phyloP scores from a whole-genome alignment of 2,329 filamentous ascomycete species.

The Aspergillus sp. region DNA sequence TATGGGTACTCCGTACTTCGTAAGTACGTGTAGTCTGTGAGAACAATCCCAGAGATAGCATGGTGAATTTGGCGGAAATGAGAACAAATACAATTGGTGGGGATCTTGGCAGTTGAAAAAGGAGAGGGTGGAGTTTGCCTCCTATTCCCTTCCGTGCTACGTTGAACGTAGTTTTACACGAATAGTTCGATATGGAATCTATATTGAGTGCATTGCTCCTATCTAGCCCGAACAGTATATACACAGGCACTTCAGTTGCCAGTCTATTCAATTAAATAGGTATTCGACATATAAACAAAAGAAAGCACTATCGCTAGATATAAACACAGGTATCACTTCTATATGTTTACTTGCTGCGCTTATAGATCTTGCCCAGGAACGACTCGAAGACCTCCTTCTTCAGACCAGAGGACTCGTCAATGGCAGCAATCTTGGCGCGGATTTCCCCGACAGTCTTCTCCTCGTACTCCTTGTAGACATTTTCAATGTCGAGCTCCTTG shows the following conservation, averaged over 20 bases:
- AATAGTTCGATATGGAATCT: neutral
- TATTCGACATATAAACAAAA: neutral
- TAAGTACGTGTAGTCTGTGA: no score
- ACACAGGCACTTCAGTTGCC: no score
- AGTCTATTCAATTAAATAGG: no score
- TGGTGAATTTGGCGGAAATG: neutral
- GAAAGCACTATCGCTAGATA: neutral
- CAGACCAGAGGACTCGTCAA: slow-evolving; percentile 81
- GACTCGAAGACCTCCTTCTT: slow-evolving; percentile 85
- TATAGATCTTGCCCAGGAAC: slow-evolving; percentile 96
- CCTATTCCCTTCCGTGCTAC: neutral
- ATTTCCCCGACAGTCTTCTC: slow-evolving; percentile 78
- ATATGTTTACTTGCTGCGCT: slow-evolving; percentile 79
- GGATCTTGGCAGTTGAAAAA: neutral
- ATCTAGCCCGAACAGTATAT: no score
- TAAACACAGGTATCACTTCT: neutral
- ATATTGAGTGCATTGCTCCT: no score
- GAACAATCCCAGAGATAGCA: no score
- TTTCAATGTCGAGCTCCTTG: slow-evolving; percentile 74
- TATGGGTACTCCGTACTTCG: no score
- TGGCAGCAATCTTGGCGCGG: slow-evolving; percentile 62
- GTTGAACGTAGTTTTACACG: neutral
- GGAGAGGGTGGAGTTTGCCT: neutral
- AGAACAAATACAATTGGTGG: neutral
- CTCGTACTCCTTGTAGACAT: slow-evolving; percentile 82